Base-by-base conservation (phyloP, 345 rosid genomes). In the Eucalyptus tenuipes region DNA sequence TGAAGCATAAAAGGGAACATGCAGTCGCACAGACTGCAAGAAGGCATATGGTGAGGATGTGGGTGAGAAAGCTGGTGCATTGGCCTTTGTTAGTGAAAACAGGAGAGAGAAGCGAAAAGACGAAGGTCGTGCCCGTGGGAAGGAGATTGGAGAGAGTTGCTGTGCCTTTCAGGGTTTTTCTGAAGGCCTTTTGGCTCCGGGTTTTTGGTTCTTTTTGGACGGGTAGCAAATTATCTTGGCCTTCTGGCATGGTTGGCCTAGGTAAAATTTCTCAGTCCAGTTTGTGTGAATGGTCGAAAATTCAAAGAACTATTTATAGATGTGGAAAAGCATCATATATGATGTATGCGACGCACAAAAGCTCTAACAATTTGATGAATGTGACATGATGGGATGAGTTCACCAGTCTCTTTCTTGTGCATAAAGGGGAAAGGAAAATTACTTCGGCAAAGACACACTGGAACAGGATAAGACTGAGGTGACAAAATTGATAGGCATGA, bases 71-170 rank as follows among this genome's bases (percentile, higher is more conserved):
- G 79, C 93, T 91, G 18, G 68, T 90, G 86, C 98, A 96, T 90
- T 93, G 92, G 11, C 97, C 98, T 31, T 91, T 93, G 86, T 94
- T 93, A 3, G 96, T 93, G 40, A 93, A 14, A 44, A 91, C 88
- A 3, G 98, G 97, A 53, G 96, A 94, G 15, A 95, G 66, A 59
- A 95, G 86, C 85, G 96, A 96, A 88, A 94, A 95, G 16, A 93
- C 89, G 68, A 96, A 92, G 59, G 94, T 94, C 0, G 97, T 93
- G n/a, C 96, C 94, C 6, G 96, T 93, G 1, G 96, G 95, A 20
- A 93, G 92, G 53, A 94, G 96, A 90, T 90, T 94, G 31, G 96
- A 87, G 27, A 95, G 64, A 81, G 87, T 85, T 18, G 93, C 92
- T 33, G 96, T 93, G 68, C 95, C 95, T 93, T 68, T 94, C 68